Conservation (phyloP, 75 land plant genomes). For the Pinus albicaulis region DNA sequence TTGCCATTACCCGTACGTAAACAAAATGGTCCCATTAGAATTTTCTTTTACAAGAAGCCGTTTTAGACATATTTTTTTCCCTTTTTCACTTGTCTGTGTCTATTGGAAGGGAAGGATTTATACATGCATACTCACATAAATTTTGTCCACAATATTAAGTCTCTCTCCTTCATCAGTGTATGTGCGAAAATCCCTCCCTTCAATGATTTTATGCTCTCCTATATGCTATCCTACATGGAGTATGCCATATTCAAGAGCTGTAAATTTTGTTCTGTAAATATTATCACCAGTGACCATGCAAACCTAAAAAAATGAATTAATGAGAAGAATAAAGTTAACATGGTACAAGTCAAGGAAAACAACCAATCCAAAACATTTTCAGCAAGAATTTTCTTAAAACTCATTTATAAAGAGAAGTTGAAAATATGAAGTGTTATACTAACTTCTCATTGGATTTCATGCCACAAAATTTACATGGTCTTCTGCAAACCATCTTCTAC, state of each 20-base stretch:
- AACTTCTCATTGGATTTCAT: no score
- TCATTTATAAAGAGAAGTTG: no score
- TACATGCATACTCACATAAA: constrained; percentile 29
- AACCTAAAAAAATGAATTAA: constrained; percentile 48
- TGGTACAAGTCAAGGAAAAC: neutral
- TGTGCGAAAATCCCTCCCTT: constrained; percentile 75
- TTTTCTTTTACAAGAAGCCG: constrained; percentile 60
- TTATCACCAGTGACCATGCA: constrained; percentile 99
- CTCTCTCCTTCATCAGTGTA: constrained; percentile 43
- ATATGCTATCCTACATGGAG: constrained; percentile 29
- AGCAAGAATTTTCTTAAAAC: no score
- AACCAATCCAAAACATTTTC: no score
- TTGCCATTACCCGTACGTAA: constrained; percentile 78
- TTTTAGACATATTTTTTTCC: constrained; percentile 46
- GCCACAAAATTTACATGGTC: no score
- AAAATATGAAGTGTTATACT: no score
- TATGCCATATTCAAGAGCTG: constrained; percentile 93
- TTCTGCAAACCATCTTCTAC: no score
- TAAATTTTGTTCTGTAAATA: constrained; percentile 87
- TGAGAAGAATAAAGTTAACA: no score
- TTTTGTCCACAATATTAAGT: constrained; percentile 40
- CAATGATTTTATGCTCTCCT: constrained; percentile 47
- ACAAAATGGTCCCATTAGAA: constrained; percentile 27
- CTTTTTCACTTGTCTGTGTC: neutral
- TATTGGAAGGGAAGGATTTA: neutral